phyloP scores from a whole-genome alignment of 1,284 basidiomycete species.

The Schizophyllum commune region DNA sequence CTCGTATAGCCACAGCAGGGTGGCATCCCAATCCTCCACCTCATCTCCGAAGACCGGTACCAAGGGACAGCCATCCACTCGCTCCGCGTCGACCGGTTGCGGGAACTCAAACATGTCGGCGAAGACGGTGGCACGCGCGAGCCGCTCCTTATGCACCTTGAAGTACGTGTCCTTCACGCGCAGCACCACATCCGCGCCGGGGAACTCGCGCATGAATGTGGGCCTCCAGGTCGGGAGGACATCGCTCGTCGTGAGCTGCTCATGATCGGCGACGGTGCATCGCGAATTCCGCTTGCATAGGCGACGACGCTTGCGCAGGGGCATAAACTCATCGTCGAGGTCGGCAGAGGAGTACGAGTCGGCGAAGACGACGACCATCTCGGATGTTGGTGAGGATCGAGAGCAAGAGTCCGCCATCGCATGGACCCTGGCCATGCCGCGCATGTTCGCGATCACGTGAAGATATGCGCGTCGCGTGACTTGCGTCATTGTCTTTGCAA shows the following conservation, averaged over 20 bases:
- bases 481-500: no score
- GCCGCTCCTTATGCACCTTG: slow-evolving; percentile 9
- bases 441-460: no score
- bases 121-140: slow-evolving; percentile 10
- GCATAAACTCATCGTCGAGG: not conserved
- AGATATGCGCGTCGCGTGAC: no score
- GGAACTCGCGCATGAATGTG: not conserved
- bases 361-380: not conserved
- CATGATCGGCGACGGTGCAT: not conserved
- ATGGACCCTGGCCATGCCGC: no score
- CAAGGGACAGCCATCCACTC: slow-evolving; percentile 22
- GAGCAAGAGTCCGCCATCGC: not conserved
- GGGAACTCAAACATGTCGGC: slow-evolving; percentile 23
- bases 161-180: slow-evolving; percentile 1
- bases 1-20: slow-evolving; percentile 26
- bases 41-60: slow-evolving; percentile 20
- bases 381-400: not conserved
- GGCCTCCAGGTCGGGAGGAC: not conserved
- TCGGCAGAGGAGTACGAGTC: not conserved
- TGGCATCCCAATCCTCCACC: slow-evolving; percentile 21
- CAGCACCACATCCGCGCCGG: not conserved
- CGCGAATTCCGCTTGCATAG: not conserved
- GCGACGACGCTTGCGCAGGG: not conserved
- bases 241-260: not conserved
- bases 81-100: slow-evolving; percentile 20